Percentiles rank a stretch among this genome's conserved stretches.
Conservation (phyloP, 192 early-diverging fungal genomes). For the Spizellomyces punctatus region DNA sequence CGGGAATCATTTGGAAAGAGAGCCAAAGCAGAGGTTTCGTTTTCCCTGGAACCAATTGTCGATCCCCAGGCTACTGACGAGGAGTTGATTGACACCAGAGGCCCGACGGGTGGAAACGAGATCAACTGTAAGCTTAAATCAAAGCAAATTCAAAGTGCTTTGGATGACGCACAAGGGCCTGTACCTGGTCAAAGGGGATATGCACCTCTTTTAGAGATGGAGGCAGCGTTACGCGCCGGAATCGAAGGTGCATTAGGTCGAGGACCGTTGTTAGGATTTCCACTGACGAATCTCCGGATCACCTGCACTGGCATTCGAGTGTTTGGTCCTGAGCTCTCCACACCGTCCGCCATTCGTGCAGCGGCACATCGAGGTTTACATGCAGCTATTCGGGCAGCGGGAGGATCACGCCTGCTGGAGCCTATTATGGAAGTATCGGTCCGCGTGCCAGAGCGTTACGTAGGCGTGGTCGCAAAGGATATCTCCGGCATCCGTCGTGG, state of each 20-base stretch:
- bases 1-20: conserved; percentile 73
- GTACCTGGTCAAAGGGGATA: background rate
- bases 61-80: conserved; percentile 48
- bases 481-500: conserved; percentile 77
- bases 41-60: conserved; percentile 55
- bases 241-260: conserved; percentile 68
- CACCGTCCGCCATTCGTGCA: conserved; percentile 39
- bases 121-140: background rate
- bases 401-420: conserved; percentile 60
- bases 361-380: conserved; percentile 52
- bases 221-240: conserved; percentile 64
- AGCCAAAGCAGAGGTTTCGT: conserved; percentile 55
- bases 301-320: conserved; percentile 27
- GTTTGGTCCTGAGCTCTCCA: conserved; percentile 34
- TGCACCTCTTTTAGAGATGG: conserved; percentile 22
- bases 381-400: conserved; percentile 43
- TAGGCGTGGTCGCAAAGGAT: conserved; percentile 81
- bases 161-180: background rate
- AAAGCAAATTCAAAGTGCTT: background rate
- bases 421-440: conserved; percentile 82
- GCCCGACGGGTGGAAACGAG: conserved; percentile 17
- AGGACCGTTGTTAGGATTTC: conserved; percentile 80
- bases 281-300: conserved; percentile 57
- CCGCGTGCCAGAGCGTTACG: conserved; percentile 65
- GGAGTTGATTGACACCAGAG: conserved; percentile 17